phyloP scores from a whole-genome alignment of 345 rosid species.

The Populus tremula region DNA sequence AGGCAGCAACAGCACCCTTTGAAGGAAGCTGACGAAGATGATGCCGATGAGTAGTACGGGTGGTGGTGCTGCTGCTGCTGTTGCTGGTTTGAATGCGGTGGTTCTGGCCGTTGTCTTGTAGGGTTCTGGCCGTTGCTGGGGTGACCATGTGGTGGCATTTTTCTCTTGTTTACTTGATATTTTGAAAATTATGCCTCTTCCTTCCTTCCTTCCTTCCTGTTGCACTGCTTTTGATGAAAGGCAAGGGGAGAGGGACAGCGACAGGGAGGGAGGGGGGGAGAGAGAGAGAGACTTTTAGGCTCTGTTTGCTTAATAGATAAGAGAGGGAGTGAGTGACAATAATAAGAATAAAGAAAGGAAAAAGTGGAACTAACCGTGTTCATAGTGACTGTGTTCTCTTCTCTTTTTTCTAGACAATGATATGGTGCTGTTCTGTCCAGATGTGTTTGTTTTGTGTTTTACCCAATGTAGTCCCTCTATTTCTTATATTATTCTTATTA shows the following conservation, averaged over 20 bases:
- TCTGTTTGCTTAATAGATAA: neutral
- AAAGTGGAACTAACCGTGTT: too few species aligned
- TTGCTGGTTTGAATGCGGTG: neutral
- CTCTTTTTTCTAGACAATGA: too few species aligned
- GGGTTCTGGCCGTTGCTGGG: conserved; percentile 3
- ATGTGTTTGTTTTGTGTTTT: too few species aligned
- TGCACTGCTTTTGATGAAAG: conserved; percentile 7
- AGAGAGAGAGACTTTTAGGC: neutral
- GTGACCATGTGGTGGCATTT: neutral
- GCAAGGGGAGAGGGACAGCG: neutral
- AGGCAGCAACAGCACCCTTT: conserved; percentile 99
- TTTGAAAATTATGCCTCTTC: neutral
- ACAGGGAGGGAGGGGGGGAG: neutral
- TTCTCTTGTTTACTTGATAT: neutral
- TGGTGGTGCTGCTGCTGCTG: conserved; percentile 1
- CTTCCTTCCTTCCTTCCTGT: neutral
- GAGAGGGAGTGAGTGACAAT: neutral
- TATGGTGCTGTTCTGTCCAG: too few species aligned
- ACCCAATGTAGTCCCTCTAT: too few species aligned
- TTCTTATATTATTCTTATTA: too few species aligned
- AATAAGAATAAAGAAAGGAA: neutral
- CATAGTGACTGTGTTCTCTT: too few species aligned
- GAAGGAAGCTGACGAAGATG: conserved; percentile 70
- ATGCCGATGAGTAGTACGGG: conserved; percentile 15
- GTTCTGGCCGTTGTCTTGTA: neutral